These are phyloP conservation scores for Bipolaris sorokiniana DNA, from an alignment of 2,329 filamentous ascomycete species.

Conservation along the genomic window DNA sequence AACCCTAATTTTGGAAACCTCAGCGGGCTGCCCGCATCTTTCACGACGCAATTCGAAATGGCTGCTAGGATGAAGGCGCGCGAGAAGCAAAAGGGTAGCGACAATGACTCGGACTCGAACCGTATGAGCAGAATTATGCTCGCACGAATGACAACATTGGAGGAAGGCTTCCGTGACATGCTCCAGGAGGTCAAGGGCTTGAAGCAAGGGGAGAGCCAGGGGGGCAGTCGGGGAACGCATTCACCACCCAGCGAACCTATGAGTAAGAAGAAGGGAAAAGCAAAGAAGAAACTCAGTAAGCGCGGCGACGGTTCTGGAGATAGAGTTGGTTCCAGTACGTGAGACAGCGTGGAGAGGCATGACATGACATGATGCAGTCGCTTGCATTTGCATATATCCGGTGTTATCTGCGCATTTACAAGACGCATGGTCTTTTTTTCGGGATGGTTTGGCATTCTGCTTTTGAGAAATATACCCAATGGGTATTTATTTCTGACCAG, in stretches of 20 bases:
- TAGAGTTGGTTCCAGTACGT: conserved; percentile 39
- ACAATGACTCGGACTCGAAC: conserved; percentile 43
- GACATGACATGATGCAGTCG: conserved; percentile 1
- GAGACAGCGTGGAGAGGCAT: background rate
- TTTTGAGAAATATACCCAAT: conserved; percentile 10
- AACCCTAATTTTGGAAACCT: conserved; percentile 67
- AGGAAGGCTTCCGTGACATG: conserved; percentile 90
- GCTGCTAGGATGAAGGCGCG: conserved; percentile 38
- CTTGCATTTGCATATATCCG: conserved; percentile 12
- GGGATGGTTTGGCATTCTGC: conserved; percentile 8
- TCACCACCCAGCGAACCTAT: conserved; percentile 35
- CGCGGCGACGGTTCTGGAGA: conserved; percentile 24
- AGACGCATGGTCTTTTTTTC: conserved; percentile 6
- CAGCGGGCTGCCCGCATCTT: conserved; percentile 72
- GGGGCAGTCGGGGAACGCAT: conserved; percentile 34
- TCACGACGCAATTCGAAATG: conserved; percentile 69
- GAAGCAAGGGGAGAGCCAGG: conserved; percentile 50
- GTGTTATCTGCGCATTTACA: conserved; percentile 17
- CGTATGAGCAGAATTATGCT: conserved; percentile 75
- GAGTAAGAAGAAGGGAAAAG: conserved; percentile 39
- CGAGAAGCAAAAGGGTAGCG: conserved; percentile 29
- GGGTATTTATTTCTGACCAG: conserved; percentile 7
- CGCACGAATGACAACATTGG: conserved; percentile 88
- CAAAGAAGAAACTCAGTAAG: conserved; percentile 37
- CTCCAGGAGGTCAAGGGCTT: conserved; percentile 76